phyloP scores from a whole-genome alignment of 176 grass and related monocot genomes.

The Musa beccarii region DNA sequence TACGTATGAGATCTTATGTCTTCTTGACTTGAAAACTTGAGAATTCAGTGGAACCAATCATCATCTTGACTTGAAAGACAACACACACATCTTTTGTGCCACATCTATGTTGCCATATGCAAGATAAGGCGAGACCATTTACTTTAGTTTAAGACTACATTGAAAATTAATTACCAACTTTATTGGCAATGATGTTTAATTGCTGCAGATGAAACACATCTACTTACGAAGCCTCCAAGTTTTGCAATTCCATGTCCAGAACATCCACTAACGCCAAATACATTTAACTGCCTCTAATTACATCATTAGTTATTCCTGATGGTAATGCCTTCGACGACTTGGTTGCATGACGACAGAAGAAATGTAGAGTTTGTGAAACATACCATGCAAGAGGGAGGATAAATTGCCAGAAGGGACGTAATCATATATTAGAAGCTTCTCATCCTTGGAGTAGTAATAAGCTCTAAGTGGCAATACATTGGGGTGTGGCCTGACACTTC shows the following conservation, averaged over 20 bases:
- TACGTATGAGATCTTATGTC: no score
- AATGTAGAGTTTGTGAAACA: conserved; percentile 1
- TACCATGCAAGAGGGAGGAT: conserved; percentile 80
- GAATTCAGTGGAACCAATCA: no score
- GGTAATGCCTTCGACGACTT: background rate
- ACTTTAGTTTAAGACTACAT: no score
- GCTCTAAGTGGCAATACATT: conserved; percentile 76
- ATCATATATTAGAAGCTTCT: conserved; percentile 95
- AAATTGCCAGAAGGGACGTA: conserved; percentile 66
- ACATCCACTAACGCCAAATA: background rate
- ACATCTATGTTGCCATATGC: no score
- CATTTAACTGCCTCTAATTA: background rate
- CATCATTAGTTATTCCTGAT: background rate
- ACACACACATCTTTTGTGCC: no score
- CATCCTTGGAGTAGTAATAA: conserved; percentile 99
- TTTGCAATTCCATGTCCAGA: background rate
- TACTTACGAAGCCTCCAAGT: no score
- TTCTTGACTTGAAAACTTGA: no score
- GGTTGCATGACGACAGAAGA: background rate
- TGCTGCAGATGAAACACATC: no score
- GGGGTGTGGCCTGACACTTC: conserved; percentile 58
- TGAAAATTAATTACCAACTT: no score
- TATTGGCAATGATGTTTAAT: no score
- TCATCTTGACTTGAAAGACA: no score
- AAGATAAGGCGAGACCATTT: no score